A percentile compares a stretch with the other conserved stretches of the same genome.
Conservation (phyloP, 148 eudicot species). For the Fagopyrum tataricum region DNA sequence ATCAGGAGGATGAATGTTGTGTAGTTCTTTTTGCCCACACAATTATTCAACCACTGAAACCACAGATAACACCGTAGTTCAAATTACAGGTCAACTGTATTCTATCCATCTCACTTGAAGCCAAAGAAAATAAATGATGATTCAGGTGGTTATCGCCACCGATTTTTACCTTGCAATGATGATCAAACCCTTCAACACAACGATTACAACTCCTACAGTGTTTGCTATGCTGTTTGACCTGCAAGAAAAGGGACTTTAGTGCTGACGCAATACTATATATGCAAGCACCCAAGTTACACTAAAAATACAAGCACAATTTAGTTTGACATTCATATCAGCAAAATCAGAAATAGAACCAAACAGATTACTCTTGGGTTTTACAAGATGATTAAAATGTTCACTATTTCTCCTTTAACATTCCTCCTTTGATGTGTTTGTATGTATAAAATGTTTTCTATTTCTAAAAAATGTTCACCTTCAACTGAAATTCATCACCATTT, state of each 20-base stretch:
- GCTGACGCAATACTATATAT: not conserved
- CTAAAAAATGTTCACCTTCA: not conserved
- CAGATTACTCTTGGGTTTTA: not conserved
- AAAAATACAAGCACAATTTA: not conserved
- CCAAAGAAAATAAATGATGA: not conserved
- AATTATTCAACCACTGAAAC: conserved; percentile 94
- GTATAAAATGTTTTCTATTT: not conserved
- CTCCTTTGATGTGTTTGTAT: not conserved
- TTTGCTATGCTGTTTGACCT: conserved; percentile 81
- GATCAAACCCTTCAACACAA: conserved; percentile 96
- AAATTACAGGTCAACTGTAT: not conserved
- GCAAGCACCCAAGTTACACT: not conserved
- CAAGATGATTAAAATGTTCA: not conserved
- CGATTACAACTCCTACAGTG: conserved; percentile 90
- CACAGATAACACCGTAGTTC: conserved; percentile 13
- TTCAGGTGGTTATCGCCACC: not conserved
- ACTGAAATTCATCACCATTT: not conserved
- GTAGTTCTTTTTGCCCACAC: conserved; percentile 88
- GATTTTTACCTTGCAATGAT: conserved; percentile 75
- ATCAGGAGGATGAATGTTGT: conserved; percentile 79
- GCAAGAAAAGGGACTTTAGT: conserved; percentile 2
- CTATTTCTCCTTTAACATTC: not conserved
- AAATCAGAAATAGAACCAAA: not conserved
- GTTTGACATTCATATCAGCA: not conserved
- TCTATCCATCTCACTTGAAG: not conserved